Evolutionary conservation across 1,284 basidiomycete species (phyloP), one percentile per base, ranked within the genome.

Genomic region (Cerioporus squamosus): DNA sequence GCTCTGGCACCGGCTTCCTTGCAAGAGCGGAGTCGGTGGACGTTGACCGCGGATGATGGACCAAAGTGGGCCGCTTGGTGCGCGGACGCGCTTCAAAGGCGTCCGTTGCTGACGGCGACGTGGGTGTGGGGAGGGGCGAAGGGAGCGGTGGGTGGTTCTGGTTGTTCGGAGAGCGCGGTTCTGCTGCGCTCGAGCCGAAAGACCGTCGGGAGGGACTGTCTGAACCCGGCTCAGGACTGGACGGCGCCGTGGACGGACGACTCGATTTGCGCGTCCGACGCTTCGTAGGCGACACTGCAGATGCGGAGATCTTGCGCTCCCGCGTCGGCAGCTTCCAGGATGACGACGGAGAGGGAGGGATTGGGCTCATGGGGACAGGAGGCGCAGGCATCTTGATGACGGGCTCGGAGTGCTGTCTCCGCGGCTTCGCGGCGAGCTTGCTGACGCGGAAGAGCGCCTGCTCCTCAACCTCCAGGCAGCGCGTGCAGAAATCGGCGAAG

Each of bases 381-480:
- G 61, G 63, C 20, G 52, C 18, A 40, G 62, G 49, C 20, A 55
- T 53, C 42, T 55, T 53, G 51, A 64, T 60, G 31, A 51, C 57
- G 8, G 62, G 65, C 38, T 64, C 60, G 12, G 63, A 64, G 57
- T 59, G 50, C 50, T 67, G 60, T 44, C 63, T 49, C 31, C 67
- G 58, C 24, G 63, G 63, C 56, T 60, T 62, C 40, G 63, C 65
- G 18, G 81, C 82, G n/a, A 87, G 73, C 63, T 84, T 81, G 66
- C 79, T 86, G 55, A 88, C 87, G 44, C 85, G 77, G 44, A 77
- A 73, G 33, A 88, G 73, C 8, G 87, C 85, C 68, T 88, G 85
- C 74, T 87, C 86, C 71, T 90, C 90, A 31, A 93, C 84, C 53
- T 87, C 83, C 56, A 89, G 83, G 74, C 89, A 92, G 61, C 79